Conservation (phyloP, 2,329 filamentous ascomycete species). For the Ophiocordyceps camponoti-rufipedis region DNA sequence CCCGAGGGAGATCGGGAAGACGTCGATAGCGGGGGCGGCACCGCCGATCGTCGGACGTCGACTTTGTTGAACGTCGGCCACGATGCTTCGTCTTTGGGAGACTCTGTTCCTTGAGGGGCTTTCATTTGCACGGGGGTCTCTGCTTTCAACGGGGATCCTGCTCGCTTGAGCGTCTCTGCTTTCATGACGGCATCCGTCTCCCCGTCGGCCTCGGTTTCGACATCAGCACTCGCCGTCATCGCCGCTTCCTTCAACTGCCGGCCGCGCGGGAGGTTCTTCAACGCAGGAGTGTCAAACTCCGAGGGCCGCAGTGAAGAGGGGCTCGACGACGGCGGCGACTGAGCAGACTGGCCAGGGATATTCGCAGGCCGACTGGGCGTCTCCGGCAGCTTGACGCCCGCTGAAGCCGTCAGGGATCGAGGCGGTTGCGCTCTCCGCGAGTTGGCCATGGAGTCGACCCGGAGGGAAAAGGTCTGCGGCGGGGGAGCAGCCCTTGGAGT, state of each 20-base stretch:
- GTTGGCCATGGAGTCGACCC: constrained; percentile 7
- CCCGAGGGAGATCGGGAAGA: constrained; percentile 11
- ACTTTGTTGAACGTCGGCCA: constrained; percentile 9
- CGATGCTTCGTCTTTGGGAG: neutral
- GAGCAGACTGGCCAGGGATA: constrained; percentile 2
- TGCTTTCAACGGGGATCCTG: too few species aligned
- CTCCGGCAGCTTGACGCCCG: neutral
- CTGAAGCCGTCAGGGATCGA: constrained; percentile 6
- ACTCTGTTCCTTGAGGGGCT: too few species aligned
- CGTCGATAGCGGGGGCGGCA: constrained; percentile 16
- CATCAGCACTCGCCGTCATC: neutral
- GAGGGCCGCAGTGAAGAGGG: constrained; percentile 10
- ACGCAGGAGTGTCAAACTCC: constrained; percentile 15
- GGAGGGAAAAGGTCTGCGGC: constrained; percentile 4
- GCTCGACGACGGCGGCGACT: constrained; percentile 6
- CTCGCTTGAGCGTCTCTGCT: too few species aligned
- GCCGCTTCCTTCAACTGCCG: constrained; percentile 8
- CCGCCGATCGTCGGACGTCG: constrained; percentile 14
- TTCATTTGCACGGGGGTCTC: too few species aligned
- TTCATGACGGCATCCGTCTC: too few species aligned
- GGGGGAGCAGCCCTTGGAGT: neutral
- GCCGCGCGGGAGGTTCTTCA: constrained; percentile 17
- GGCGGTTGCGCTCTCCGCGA: constrained; percentile 4
- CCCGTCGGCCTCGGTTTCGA: neutral
- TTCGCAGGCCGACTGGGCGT: neutral